Conservation (phyloP, 306 rosid species). For the Cicer pinnatifidum region DNA sequence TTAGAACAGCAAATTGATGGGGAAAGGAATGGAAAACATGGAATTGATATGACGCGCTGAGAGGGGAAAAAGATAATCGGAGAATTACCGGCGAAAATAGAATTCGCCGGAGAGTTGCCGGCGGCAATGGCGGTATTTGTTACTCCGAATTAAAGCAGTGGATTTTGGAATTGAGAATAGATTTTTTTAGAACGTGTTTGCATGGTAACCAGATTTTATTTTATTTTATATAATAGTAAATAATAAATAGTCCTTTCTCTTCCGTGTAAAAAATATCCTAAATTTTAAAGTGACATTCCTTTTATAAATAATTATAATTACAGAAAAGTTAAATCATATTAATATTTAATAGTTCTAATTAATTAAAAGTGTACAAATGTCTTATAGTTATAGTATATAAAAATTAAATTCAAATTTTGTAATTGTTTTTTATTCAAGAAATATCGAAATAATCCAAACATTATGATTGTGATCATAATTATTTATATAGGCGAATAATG, state of each 20-base stretch:
- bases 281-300: neutral
- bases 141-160: neutral
- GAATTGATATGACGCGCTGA: neutral
- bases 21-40: neutral
- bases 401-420: too few species aligned
- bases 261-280: neutral
- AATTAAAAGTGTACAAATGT: too few species aligned
- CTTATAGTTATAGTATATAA: too few species aligned
- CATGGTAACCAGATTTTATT: neutral
- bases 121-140: neutral
- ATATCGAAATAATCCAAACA: too few species aligned
- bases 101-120: constrained; percentile 30
- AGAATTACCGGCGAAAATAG: constrained; percentile 30
- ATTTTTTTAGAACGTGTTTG: neutral
- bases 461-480: too few species aligned
- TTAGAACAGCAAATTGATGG: neutral
- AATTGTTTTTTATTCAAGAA: too few species aligned
- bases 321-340: too few species aligned
- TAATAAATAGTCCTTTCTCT: neutral
- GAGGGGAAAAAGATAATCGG: neutral
- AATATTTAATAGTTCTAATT: too few species aligned
- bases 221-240: too few species aligned
- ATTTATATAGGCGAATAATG: too few species aligned
- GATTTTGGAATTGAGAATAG: constrained; percentile 9
- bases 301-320: too few species aligned